These are phyloP conservation scores for Suillus luteus DNA, from an alignment of 768 basidiomycete genomes.

Conservation along the genomic window DNA sequence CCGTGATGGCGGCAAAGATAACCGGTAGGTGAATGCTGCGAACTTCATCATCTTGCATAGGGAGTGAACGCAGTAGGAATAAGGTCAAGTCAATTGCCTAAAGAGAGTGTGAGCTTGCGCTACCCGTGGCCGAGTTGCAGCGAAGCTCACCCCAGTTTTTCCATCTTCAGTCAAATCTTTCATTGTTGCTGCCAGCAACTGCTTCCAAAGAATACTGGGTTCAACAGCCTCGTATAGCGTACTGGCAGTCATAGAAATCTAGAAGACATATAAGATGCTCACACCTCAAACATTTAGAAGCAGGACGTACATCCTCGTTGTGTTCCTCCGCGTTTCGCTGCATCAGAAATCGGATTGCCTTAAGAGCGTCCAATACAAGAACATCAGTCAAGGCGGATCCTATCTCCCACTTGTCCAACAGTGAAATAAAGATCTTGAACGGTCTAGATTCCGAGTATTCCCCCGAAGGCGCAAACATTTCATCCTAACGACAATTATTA, in stretches of 20 bases:
- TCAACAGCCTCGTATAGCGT: slow-evolving; percentile 94
- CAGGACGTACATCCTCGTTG: slow-evolving; percentile 56
- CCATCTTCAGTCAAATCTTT: slow-evolving; percentile 50
- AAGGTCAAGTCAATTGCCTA: slow-evolving; percentile 68
- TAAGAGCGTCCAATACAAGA: slow-evolving; percentile 79
- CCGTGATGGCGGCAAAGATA: slow-evolving; percentile 68
- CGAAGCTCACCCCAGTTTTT: slow-evolving; percentile 48
- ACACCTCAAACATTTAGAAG: background rate
- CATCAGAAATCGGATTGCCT: slow-evolving; percentile 61
- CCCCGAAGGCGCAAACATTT: slow-evolving; percentile 73
- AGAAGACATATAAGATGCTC: slow-evolving; percentile 9
- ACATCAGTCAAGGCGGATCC: slow-evolving; percentile 78
- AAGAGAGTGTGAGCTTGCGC: slow-evolving; percentile 12
- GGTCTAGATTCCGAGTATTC: slow-evolving; percentile 82
- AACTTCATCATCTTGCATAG: slow-evolving; percentile 85
- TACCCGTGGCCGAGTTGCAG: background rate
- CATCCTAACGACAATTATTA: slow-evolving; percentile 46
- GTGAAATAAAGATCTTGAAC: slow-evolving; percentile 93
- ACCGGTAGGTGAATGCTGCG: slow-evolving; percentile 79
- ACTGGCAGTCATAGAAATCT: slow-evolving; percentile 82
- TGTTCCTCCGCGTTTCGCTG: slow-evolving; percentile 51
- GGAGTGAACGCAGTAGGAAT: slow-evolving; percentile 76
- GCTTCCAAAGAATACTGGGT: slow-evolving; percentile 84
- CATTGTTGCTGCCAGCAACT: slow-evolving; percentile 61
- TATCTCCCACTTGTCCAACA: slow-evolving; percentile 97